These are phyloP conservation scores for Globisporangium lucens DNA, from an alignment of 352 stramenopile genomes.

Conservation along the genomic window DNA sequence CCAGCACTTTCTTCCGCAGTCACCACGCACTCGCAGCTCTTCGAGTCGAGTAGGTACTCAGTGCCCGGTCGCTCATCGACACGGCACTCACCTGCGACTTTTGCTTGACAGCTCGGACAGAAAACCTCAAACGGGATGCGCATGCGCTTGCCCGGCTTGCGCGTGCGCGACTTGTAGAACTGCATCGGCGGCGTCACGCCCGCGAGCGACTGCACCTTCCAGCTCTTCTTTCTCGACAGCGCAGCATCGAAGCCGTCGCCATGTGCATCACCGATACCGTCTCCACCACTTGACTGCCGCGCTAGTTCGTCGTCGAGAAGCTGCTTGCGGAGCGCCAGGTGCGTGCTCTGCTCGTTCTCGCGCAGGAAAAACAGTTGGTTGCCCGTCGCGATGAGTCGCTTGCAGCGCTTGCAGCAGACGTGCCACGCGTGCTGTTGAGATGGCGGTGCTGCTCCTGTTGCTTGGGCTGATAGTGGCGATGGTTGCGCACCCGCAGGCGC, in stretches of 20 bases:
- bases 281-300: neutral
- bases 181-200: conserved; percentile 28
- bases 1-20: conserved; percentile 14
- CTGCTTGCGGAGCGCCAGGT: conserved; percentile 18
- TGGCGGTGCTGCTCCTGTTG: neutral
- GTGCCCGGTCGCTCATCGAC: conserved; percentile 38
- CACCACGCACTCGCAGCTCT: conserved; percentile 36
- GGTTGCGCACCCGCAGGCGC: neutral
- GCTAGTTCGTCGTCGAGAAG: conserved; percentile 14
- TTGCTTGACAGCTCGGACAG: conserved; percentile 42
- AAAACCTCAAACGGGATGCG: conserved; percentile 52
- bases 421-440: conserved; percentile 7
- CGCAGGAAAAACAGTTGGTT: conserved; percentile 18
- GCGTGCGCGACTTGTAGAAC: conserved; percentile 51
- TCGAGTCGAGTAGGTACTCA: conserved; percentile 53
- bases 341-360: conserved; percentile 18
- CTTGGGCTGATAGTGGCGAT: neutral
- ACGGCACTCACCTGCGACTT: conserved; percentile 49
- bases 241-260: neutral
- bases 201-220: conserved; percentile 28
- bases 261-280: too few relatives aligned
- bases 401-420: conserved; percentile 17
- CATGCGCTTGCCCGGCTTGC: conserved; percentile 31
- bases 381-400: conserved; percentile 4
- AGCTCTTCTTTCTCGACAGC: conserved; percentile 18